Evolutionary conservation across 345 rosid species (phyloP), one percentile per base, ranked within the genome.

Genomic region (Eucalyptus sp.): DNA sequence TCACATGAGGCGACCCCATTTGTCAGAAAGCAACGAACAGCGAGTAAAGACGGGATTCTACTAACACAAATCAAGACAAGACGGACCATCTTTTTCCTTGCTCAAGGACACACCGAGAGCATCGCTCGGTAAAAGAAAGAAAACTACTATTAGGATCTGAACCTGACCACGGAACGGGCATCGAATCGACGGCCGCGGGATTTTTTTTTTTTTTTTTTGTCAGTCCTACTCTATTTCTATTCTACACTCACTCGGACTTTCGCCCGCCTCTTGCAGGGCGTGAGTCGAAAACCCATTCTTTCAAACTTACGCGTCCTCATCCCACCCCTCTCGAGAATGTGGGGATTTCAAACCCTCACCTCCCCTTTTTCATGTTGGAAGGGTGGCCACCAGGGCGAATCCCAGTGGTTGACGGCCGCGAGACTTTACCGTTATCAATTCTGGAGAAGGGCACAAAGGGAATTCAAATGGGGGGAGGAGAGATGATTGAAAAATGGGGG

Each of bases 1-100:
- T 37, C 46, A 18, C 1, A 37, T 18, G 12, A 10, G 20, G 48
- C 8, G 22, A 5, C 4, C 5, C 3, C 27, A 33, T 8, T 0
- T 5, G 7, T 17, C 6, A 68, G 1, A 33, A 68, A 17, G 80
- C 5, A 37, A 17, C 2, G 3, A 31, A 68, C 2, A 16, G 7
- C 10, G 24, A 31, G 79, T 8, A 31, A 11, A 64, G 0, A 33
- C 4, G 44, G 2, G 10, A 29, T 62, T 29, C 15, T 6, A 6
- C 33, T 29, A 13, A 29, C 68, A 29, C 17, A 29, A n/a, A 64
- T n/a, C 76, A n/a, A 41, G 4, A 41, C 44, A 43, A 14, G 41
- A 17, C 37, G 33, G 8, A 64, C n/a, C 76, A 7, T 64, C 68
- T 64, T n/a, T 29, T 14, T 7, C 18, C 56, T 18, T 7, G 31